A percentile compares a stretch with the other conserved stretches of the same genome.
Evolutionary conservation across 768 basidiomycete genomes (phyloP).

Genomic region (Russula earlei): DNA sequence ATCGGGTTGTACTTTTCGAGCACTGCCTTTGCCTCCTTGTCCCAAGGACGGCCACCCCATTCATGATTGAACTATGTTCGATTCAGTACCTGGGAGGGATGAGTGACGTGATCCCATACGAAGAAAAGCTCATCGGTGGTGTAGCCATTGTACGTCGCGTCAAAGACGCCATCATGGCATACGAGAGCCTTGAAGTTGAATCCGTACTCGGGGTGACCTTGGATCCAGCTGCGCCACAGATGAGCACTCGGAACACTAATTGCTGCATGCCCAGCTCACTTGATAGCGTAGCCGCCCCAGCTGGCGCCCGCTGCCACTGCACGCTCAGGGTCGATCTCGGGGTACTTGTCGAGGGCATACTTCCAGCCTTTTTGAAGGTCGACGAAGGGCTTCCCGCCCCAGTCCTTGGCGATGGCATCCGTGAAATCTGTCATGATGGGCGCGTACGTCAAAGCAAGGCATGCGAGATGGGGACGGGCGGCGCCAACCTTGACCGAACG

Average conservation of each 20-base stretch:
- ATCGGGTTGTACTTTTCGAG: conserved; percentile 68
- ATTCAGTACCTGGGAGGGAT: not conserved
- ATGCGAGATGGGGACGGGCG: not conserved
- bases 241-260: not conserved
- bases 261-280: conserved; percentile 34
- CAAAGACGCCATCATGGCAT: conserved; percentile 90
- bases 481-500: conserved; percentile 70
- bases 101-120: conserved; percentile 38
- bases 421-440: conserved; percentile 46
- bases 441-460: not conserved
- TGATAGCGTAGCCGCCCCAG: conserved; percentile 85
- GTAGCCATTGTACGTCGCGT: conserved; percentile 70
- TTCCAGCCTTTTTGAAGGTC: conserved; percentile 73
- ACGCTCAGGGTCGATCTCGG: conserved; percentile 51
- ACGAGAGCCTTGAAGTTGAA: conserved; percentile 89
- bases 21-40: conserved; percentile 41
- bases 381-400: conserved; percentile 80
- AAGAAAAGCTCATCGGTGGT: conserved; percentile 90
- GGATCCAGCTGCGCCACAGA: conserved; percentile 65
- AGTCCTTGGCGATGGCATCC: conserved; percentile 71
- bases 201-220: conserved; percentile 82
- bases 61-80: conserved; percentile 67
- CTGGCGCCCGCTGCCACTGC: conserved; percentile 73
- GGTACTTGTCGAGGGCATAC: conserved; percentile 52
- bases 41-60: conserved; percentile 80